Percentiles rank a stretch among this genome's conserved stretches.
phyloP scores from a whole-genome alignment of 495 filamentous ascomycete species.

The Xylaria curta region DNA sequence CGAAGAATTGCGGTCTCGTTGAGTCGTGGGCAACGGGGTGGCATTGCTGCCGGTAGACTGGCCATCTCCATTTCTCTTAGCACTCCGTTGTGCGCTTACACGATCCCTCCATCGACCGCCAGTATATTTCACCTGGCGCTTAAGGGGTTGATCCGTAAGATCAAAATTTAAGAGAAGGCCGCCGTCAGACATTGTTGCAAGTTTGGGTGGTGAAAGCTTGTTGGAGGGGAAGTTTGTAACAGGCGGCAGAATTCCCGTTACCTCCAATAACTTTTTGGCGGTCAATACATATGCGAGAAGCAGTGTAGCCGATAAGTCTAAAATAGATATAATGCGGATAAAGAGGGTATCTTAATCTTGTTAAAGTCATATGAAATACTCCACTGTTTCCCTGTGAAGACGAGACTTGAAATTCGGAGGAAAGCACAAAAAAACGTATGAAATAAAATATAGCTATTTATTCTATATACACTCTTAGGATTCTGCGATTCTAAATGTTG shows the following conservation, averaged over 20 bases:
- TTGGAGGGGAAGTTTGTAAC: slow-evolving; percentile 21
- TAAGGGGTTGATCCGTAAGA: slow-evolving; percentile 65
- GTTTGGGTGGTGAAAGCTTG: slow-evolving; percentile 13
- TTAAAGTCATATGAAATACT: too few relatives aligned
- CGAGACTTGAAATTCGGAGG: too few relatives aligned
- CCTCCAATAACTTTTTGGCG: slow-evolving; percentile 35
- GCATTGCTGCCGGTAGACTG: slow-evolving; percentile 35
- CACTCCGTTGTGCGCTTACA: slow-evolving; percentile 76
- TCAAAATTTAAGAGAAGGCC: slow-evolving; percentile 93
- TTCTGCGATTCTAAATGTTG: too few relatives aligned
- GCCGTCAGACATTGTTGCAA: slow-evolving; percentile 78
- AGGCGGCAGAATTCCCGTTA: slow-evolving; percentile 34
- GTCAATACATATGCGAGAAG: slow-evolving; percentile 11
- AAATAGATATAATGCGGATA: neutral
- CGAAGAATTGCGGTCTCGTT: slow-evolving; percentile 29
- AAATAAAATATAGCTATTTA: too few relatives aligned
- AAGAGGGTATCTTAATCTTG: too few relatives aligned
- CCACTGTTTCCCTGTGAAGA: too few relatives aligned
- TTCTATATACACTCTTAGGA: too few relatives aligned
- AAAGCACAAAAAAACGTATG: too few relatives aligned
- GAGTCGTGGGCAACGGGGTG: slow-evolving; percentile 34
- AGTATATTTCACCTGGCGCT: slow-evolving; percentile 72
- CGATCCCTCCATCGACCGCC: slow-evolving; percentile 93
- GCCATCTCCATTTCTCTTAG: slow-evolving; percentile 56
- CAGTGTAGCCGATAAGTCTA: slow-evolving; percentile 6